Evolutionary conservation across 2,329 filamentous ascomycete genomes (phyloP), one percentile per base, ranked within the genome.

Genomic region (Pseudocercospora fijiensis): DNA sequence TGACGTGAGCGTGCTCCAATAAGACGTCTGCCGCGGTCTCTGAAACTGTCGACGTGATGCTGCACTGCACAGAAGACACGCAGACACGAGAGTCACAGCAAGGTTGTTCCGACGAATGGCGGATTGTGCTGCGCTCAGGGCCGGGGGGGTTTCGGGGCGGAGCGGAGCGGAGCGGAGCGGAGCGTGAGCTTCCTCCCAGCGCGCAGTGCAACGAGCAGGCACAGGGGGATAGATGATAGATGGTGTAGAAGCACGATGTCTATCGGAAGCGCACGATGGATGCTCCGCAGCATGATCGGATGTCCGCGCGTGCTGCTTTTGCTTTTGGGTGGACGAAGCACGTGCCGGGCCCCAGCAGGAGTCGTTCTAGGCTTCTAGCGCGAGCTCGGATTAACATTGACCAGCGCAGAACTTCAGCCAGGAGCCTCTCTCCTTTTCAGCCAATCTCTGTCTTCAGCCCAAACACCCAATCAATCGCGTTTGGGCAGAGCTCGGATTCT

Each of bases 401-500:
- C 33, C 33, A 37, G 33, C 16, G 33, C 33, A 37, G 37, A 41
- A 41, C 16, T 41, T 41, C 37, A 41, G 37, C 37, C 37, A 41
- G 16, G 33, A 16, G 24, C 53, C 28, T 18, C 18, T 56, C 53
- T 24, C 28, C 13, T 10, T 56, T 28, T 24, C 51, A 26, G n/a
- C 22, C 20, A 26, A 26, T 55, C 51, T 55, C 27, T 26, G 16
- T 30, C 26, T 49, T 26, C 45, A 22, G 13, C 45, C 18, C 45
- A 18, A 18, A 26, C 51, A 22, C 26, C 51, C 51, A 55, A 55
- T 26, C 26, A 18, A 26, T 55, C 22, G 20, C 51, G n/a, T 55
- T 26, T n/a, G 30, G 33, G n/a, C 58, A 51, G 56, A 61, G 55
- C 59, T 56, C 49, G 27, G 27, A 28, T 26, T 18, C 45, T 45